These are phyloP conservation scores for Oxytropis ochrocephala DNA, from an alignment of 306 rosid genomes.

Conservation along the genomic window DNA sequence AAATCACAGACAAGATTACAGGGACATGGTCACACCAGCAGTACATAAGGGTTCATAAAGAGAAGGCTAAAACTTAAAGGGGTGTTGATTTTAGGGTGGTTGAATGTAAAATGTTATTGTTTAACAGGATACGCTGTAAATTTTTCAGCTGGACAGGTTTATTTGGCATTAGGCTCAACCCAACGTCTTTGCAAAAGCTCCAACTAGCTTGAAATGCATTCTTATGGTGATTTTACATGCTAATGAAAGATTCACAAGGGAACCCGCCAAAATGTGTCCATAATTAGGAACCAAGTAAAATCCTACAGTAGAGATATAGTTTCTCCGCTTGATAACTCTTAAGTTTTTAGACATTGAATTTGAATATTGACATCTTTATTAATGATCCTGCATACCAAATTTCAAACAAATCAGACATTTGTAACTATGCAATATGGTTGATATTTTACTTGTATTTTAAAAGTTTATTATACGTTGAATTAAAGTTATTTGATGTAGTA, in stretches of 20 bases:
- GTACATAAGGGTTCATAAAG: not conserved
- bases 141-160: not conserved
- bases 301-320: not conserved
- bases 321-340: no score
- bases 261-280: not conserved
- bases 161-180: not conserved
- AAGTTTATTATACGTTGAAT: no score
- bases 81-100: not conserved
- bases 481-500: no score
- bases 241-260: not conserved
- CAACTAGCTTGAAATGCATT: not conserved
- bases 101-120: not conserved
- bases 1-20: not conserved
- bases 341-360: no score
- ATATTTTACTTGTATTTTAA: no score
- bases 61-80: not conserved
- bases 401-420: no score
- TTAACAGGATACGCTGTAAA: not conserved
- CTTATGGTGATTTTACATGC: not conserved
- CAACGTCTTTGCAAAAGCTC: not conserved
- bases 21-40: no score
- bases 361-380: no score
- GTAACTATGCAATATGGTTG: no score
- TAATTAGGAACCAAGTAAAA: not conserved
- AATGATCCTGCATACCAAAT: no score